Percentiles rank a stretch among this genome's conserved stretches.
These are phyloP conservation scores for Serendipita vermifera DNA, from an alignment of 768 basidiomycete species.

Conservation along the genomic window DNA sequence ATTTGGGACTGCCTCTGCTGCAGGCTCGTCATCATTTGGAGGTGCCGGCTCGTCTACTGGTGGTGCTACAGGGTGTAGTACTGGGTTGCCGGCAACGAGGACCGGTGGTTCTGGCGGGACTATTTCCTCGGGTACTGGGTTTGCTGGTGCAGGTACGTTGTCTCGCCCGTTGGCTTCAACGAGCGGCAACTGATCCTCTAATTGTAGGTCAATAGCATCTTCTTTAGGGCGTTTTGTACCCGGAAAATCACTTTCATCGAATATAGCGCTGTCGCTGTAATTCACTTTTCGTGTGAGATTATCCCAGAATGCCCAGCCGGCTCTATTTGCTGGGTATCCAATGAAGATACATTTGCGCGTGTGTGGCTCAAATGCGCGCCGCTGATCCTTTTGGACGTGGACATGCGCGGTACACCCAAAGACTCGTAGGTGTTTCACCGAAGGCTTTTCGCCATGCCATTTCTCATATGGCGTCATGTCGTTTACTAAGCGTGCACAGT, in stretches of 20 bases:
- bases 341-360: slow-evolving; percentile 27
- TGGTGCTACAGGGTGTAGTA: neutral
- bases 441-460: slow-evolving; percentile 14
- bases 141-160: too few relatives aligned
- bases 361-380: slow-evolving; percentile 13
- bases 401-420: slow-evolving; percentile 32
- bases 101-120: neutral
- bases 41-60: neutral
- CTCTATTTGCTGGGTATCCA: slow-evolving; percentile 24
- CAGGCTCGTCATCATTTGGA: too few relatives aligned
- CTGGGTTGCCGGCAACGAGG: neutral
- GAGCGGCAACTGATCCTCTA: too few relatives aligned
- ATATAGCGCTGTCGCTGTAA: slow-evolving; percentile 22
- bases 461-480: slow-evolving; percentile 15
- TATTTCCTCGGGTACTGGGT: too few relatives aligned
- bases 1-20: too few relatives aligned
- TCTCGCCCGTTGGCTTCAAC: neutral
- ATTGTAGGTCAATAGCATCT: too few relatives aligned
- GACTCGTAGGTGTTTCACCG: slow-evolving; percentile 24
- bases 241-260: slow-evolving; percentile 25
- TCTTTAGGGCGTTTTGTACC: slow-evolving; percentile 1
- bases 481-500: slow-evolving; percentile 12
- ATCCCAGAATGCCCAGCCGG: slow-evolving; percentile 28
- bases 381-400: slow-evolving; percentile 23
- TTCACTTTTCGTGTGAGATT: slow-evolving; percentile 21